These are phyloP conservation scores for Cucurbita maxima DNA, from an alignment of 306 rosid species.

Conservation along the genomic window DNA sequence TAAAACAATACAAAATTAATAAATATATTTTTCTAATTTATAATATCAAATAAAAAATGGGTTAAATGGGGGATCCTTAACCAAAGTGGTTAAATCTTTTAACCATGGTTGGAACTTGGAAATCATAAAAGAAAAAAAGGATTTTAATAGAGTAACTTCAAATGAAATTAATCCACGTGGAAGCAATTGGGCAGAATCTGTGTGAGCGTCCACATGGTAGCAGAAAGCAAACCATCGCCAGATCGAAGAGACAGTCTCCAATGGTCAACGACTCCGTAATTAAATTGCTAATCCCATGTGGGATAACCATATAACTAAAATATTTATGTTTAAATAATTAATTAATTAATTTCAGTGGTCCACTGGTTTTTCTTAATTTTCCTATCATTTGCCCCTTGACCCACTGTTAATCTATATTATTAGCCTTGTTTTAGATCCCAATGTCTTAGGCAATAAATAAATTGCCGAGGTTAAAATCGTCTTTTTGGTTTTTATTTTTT, in stretches of 20 bases:
- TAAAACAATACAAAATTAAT: background rate
- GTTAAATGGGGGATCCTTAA: background rate
- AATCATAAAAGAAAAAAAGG: background rate
- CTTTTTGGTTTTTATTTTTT: background rate
- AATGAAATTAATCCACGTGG: constrained; percentile 1
- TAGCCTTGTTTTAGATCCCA: background rate
- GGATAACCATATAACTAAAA: background rate
- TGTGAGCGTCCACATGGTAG: background rate
- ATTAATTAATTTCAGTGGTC: background rate
- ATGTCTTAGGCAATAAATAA: background rate
- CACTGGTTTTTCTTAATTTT: background rate
- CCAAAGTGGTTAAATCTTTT: background rate
- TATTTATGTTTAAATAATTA: background rate
- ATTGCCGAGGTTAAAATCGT: background rate
- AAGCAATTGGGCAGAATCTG: background rate
- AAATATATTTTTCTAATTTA: background rate
- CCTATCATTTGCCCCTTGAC: constrained; percentile 1
- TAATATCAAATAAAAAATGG: background rate
- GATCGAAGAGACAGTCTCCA: constrained; percentile 3
- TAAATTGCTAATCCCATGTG: background rate
- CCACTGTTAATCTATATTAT: background rate
- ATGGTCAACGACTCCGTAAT: constrained; percentile 4
- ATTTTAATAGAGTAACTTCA: background rate
- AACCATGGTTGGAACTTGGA: background rate
- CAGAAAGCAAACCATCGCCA: background rate